Evolutionary conservation across 352 stramenopile genomes (phyloP).

Genomic region (Globisporangium spinosum): DNA sequence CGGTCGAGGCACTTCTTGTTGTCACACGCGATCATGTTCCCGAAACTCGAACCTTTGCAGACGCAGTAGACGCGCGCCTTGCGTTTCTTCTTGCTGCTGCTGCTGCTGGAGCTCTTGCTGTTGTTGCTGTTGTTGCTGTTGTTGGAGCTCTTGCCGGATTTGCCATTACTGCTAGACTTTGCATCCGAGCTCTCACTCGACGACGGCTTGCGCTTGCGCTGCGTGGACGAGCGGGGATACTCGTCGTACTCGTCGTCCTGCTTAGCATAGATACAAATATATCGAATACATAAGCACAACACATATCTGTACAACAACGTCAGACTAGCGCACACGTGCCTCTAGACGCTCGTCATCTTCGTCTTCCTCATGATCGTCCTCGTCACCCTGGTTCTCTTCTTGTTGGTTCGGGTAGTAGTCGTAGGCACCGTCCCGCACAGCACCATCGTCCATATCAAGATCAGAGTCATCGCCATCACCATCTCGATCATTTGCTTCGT

Average conservation of each 20-base stretch:
- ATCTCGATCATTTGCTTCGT: neutral
- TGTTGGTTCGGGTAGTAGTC: slow-evolving; percentile 18
- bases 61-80: slow-evolving; percentile 72
- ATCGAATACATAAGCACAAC: neutral
- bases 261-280: neutral
- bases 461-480: neutral
- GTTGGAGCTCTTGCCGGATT: neutral
- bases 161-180: neutral
- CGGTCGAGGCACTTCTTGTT: slow-evolving; percentile 76
- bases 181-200: slow-evolving; percentile 8
- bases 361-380: slow-evolving; percentile 19
- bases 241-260: slow-evolving; percentile 7
- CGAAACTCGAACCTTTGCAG: slow-evolving; percentile 68
- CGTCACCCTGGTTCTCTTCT: slow-evolving; percentile 22
- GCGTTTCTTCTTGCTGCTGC: slow-evolving; percentile 48
- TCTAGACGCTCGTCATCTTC: slow-evolving; percentile 9
- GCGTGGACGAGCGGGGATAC: neutral
- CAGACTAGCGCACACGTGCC: neutral
- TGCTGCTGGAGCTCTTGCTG: slow-evolving; percentile 17
- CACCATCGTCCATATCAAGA: slow-evolving; percentile 5
- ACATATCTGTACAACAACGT: neutral
- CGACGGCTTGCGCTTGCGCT: slow-evolving; percentile 22
- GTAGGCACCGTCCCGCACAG: slow-evolving; percentile 8
- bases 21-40: slow-evolving; percentile 83
- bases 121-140: slow-evolving; percentile 11